phyloP scores from a whole-genome alignment of 371 early-diverging fungal genomes.

The Zychaea mexicana region DNA sequence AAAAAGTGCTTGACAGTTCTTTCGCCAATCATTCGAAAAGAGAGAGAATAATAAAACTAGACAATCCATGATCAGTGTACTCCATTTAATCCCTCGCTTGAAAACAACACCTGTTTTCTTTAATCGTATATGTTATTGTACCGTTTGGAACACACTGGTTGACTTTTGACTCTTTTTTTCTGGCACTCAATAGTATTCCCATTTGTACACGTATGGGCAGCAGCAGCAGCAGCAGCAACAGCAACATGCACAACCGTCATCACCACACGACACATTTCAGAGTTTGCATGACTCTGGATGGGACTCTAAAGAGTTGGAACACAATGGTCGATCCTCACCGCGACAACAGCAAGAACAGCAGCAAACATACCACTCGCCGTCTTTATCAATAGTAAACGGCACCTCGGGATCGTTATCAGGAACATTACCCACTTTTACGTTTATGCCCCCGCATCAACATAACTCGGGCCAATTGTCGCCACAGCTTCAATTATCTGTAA shows the following conservation, averaged over 20 bases:
- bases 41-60: too few relatives aligned
- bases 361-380: neutral
- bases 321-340: neutral
- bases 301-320: neutral
- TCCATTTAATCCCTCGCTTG: too few relatives aligned
- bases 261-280: neutral
- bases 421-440: conserved; percentile 11
- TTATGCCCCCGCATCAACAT: conserved; percentile 10
- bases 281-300: neutral
- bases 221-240: too few relatives aligned
- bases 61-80: too few relatives aligned
- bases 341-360: neutral
- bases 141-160: too few relatives aligned
- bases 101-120: too few relatives aligned
- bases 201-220: neutral
- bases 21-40: too few relatives aligned
- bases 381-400: conserved; percentile 3
- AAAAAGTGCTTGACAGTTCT: too few relatives aligned
- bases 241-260: neutral
- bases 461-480: neutral
- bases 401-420: conserved; percentile 10
- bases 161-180: too few relatives aligned
- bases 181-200: neutral
- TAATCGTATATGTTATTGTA: too few relatives aligned
- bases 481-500: conserved; percentile 7